These are phyloP conservation scores for Avicennia marina DNA, from an alignment of 257 asterid genomes.

Conservation along the genomic window DNA sequence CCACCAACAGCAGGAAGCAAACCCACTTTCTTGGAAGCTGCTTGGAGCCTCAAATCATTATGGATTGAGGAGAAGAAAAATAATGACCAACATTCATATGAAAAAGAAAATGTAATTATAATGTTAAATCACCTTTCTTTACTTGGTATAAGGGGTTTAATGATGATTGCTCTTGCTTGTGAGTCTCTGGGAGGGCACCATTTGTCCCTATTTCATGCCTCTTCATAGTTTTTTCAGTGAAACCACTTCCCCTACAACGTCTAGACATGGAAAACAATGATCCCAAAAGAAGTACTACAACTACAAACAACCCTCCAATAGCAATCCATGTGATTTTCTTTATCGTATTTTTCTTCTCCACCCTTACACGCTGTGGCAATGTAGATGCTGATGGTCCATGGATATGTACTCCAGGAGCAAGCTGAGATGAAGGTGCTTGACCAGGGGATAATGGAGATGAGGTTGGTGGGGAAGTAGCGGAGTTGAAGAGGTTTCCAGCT, in stretches of 20 bases:
- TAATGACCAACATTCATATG: neutral
- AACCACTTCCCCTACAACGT: conserved; percentile 54
- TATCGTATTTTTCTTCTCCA: conserved; percentile 38
- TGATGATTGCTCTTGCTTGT: too few relatives aligned
- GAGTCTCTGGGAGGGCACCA: too few relatives aligned
- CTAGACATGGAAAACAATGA: conserved; percentile 61
- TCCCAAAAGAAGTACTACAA: conserved; percentile 56
- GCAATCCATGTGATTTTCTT: conserved; percentile 80
- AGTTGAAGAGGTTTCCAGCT: conserved; percentile 75
- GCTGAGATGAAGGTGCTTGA: conserved; percentile 50
- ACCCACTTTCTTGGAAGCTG: conserved; percentile 36
- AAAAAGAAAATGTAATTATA: neutral
- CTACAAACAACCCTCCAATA: conserved; percentile 56
- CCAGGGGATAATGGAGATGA: conserved; percentile 52
- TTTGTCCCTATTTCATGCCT: conserved; percentile 75
- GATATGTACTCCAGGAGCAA: conserved; percentile 66
- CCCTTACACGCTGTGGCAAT: too few relatives aligned
- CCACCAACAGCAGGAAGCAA: conserved; percentile 27
- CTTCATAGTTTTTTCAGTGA: conserved; percentile 47
- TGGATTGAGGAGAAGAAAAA: neutral
- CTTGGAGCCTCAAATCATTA: conserved; percentile 15
- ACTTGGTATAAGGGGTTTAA: too few relatives aligned
- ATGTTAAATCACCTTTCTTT: conserved; percentile 53
- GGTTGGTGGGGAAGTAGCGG: conserved; percentile 38
- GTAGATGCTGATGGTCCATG: conserved; percentile 62